Base-by-base conservation (phyloP, 2,329 filamentous ascomycete genomes). In the Trichothecium roseum region DNA sequence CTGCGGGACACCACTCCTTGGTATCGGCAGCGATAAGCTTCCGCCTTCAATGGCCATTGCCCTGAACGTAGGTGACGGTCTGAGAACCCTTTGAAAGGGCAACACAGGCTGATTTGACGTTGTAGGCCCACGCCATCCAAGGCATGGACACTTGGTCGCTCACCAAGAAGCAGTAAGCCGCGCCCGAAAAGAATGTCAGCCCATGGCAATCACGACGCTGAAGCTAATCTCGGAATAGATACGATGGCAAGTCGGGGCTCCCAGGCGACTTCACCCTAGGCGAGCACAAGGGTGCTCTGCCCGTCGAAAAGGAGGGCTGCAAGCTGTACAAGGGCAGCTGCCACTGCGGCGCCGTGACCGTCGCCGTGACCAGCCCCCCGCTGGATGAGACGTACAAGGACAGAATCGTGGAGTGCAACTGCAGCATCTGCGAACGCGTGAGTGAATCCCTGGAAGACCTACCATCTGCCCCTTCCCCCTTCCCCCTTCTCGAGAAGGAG, bases 301-400 rank as follows among this genome's bases (percentile, higher is more conserved):
- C 68, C 3, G 50, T 40, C 10, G 51, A 52, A 4, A 42, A 62
- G 28, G 57, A 62, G 15, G 53, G 54, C 26, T 56, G 55, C 28
- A 56, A 55, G 44, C 35, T 62, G 8, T 68, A 70, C 44, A 61
- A 62, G 12, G 69, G 69, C 8, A 62, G 64, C 47, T 74, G 69
- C 47, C 69, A 73, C 50, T 74, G 69, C 47, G 69, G 69, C 18
- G 60, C 59, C 15, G 54, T 73, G 17, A 61, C 52, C 13, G 37
- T 69, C 1, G 62, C 65, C 2, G 28, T 70, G 26, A 58, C 54
- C 34, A 54, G 54, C 38, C 59, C 60, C 42, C 58, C 64, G 2
- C 45, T 72, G 8, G 56, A 64, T 45, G 55, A 50, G 46, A 59
- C 47, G 9, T 55, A 41, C 18, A 37, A 48, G 3, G 55, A 54